A percentile compares a stretch with the other conserved stretches of the same genome.
These are phyloP conservation scores for Circinella minor DNA, from an alignment of 371 early-diverging fungal species.

Conservation along the genomic window DNA sequence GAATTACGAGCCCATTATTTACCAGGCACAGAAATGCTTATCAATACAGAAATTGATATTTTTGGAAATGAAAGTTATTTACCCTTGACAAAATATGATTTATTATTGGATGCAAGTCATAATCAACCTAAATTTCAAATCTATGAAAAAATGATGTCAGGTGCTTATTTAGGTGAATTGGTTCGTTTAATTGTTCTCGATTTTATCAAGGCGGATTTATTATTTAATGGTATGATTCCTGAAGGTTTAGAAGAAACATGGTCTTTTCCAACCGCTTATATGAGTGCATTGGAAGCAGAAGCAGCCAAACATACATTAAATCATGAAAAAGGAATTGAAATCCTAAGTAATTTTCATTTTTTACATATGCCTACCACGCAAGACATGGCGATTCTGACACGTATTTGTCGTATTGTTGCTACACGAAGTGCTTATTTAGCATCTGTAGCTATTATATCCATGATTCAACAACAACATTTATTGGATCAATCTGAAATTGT, in stretches of 20 bases:
- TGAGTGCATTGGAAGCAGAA: conserved; percentile 55
- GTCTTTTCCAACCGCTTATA: conserved; percentile 75
- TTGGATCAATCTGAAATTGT: conserved; percentile 27
- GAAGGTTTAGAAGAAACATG: conserved; percentile 60
- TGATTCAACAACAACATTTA: conserved; percentile 38
- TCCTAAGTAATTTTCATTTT: conserved; percentile 19
- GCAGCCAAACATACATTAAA: background rate
- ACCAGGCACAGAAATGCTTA: conserved; percentile 75
- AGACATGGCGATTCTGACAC: conserved; percentile 41
- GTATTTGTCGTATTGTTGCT: conserved; percentile 34
- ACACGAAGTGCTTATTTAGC: conserved; percentile 39
- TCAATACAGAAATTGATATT: conserved; percentile 85
- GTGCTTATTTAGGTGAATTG: conserved; percentile 91
- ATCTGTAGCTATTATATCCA: conserved; percentile 36
- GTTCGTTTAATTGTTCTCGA: conserved; percentile 74
- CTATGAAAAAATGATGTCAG: conserved; percentile 91
- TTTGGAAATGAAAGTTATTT: conserved; percentile 76
- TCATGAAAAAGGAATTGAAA: conserved; percentile 22
- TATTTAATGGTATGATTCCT: conserved; percentile 71
- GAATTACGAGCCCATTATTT: conserved; percentile 26
- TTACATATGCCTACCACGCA: conserved; percentile 30
- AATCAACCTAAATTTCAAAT: conserved; percentile 75
- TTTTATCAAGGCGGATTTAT: conserved; percentile 65
- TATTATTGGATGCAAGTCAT: conserved; percentile 71
- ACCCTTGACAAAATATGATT: conserved; percentile 82